Conservation (phyloP, 768 basidiomycete species). For the Pleurotus tuber-regium region DNA sequence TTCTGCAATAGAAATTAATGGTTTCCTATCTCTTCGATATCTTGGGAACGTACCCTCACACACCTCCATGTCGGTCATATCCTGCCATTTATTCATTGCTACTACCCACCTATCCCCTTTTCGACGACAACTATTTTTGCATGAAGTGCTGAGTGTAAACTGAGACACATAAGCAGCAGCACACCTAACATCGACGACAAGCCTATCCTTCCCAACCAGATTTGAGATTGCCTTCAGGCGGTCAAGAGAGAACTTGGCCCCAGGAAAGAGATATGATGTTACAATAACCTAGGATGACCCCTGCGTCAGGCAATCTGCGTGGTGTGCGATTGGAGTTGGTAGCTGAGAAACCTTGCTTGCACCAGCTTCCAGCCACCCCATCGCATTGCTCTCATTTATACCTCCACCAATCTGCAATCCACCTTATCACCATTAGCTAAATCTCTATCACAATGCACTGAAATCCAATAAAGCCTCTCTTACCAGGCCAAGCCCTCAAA, state of each 20-base stretch:
- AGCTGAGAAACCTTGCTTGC: constrained; percentile 70
- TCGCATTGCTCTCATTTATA: constrained; percentile 78
- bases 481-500: constrained; percentile 80
- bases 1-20: constrained; percentile 41
- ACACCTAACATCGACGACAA: constrained; percentile 95
- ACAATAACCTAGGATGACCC: constrained; percentile 98
- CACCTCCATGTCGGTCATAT: constrained; percentile 92
- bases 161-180: constrained; percentile 18
- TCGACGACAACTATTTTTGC: constrained; percentile 70
- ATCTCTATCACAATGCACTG: constrained; percentile 4
- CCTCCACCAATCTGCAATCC: constrained; percentile 93
- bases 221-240: constrained; percentile 61
- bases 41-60: constrained; percentile 54
- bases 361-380: constrained; percentile 81
- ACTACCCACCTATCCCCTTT: constrained; percentile 81
- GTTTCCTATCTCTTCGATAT: neutral
- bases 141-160: no score
- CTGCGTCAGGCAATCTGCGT: neutral
- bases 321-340: neutral
- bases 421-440: constrained; percentile 39
- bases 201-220: constrained; percentile 73
- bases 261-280: constrained; percentile 94
- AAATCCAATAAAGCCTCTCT: constrained; percentile 3
- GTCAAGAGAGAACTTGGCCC: constrained; percentile 73
- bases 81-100: constrained; percentile 99